Percentiles rank a stretch among this genome's conserved stretches.
Evolutionary conservation across 306 rosid species (phyloP).

Genomic region (Elaeagnus macrophylla): DNA sequence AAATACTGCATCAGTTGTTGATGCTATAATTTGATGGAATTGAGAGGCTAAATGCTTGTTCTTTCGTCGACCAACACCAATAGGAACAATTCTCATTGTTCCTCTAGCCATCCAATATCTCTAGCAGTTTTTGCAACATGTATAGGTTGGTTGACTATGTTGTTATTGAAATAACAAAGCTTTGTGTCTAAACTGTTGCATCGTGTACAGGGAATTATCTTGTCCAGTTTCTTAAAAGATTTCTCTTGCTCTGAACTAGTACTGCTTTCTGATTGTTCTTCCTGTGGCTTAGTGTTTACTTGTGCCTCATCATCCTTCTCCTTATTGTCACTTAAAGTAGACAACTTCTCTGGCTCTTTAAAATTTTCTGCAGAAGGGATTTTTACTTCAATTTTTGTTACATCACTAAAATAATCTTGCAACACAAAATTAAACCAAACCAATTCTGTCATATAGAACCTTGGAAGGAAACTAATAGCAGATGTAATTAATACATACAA

Average conservation of each 20-base stretch:
- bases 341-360: constrained; percentile 19
- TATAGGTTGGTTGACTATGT: constrained; percentile 70
- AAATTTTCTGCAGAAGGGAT: constrained; percentile 21
- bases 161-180: constrained; percentile 73
- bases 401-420: constrained; percentile 35
- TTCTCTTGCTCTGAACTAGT: constrained; percentile 32
- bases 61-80: constrained; percentile 69
- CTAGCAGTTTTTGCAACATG: constrained; percentile 73
- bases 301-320: constrained; percentile 17
- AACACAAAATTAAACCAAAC: constrained; percentile 12
- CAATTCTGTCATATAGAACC: constrained; percentile 1
- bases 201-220: constrained; percentile 62
- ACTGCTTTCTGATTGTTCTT: constrained; percentile 19
- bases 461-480: background rate
- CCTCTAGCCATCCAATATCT: constrained; percentile 88
- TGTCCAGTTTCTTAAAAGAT: constrained; percentile 59
- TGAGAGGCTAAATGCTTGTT: constrained; percentile 63
- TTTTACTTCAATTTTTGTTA: constrained; percentile 23
- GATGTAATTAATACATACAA: background rate
- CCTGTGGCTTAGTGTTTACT: constrained; percentile 7
- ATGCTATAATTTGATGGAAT: constrained; percentile 36
- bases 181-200: constrained; percentile 65
- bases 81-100: constrained; percentile 59
- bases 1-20: constrained; percentile 32
- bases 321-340: constrained; percentile 6